Percentiles rank a stretch among this genome's conserved stretches.
phyloP scores from a whole-genome alignment of 805 yeast species.

The Barnettozyma vustinii region DNA sequence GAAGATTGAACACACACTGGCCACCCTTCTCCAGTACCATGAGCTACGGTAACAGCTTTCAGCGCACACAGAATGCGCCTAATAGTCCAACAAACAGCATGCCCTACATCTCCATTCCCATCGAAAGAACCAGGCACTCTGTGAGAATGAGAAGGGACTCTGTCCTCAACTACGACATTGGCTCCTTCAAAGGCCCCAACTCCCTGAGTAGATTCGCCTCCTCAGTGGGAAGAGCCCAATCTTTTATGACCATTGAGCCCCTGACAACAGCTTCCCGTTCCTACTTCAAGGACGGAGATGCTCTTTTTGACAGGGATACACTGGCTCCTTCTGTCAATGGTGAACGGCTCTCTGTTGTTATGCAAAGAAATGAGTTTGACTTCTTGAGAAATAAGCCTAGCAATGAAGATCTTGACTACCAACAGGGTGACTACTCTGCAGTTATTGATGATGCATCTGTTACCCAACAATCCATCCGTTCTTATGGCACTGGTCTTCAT shows the following conservation, averaged over 20 bases:
- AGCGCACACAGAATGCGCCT: conserved; percentile 1
- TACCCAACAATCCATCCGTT: conserved; percentile 24
- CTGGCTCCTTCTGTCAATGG: conserved; percentile 63
- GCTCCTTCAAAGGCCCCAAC: conserved; percentile 59
- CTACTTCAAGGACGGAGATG: conserved; percentile 59
- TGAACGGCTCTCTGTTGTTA: conserved; percentile 54
- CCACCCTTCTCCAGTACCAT: neutral
- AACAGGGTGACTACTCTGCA: conserved; percentile 29
- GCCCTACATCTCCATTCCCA: conserved; percentile 17
- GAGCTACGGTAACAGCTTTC: conserved; percentile 2
- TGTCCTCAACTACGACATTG: conserved; percentile 41
- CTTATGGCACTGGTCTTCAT: conserved; percentile 29
- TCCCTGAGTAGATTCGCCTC: conserved; percentile 76
- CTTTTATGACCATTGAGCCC: conserved; percentile 53
- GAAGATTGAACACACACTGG: neutral
- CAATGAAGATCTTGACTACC: conserved; percentile 17
- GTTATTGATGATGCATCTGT: conserved; percentile 39
- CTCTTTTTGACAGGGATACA: conserved; percentile 61
- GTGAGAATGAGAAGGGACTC: conserved; percentile 31
- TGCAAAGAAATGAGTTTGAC: conserved; percentile 32
- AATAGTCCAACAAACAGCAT: neutral
- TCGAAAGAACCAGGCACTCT: conserved; percentile 18
- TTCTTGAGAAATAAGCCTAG: conserved; percentile 18
- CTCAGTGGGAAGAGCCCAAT: conserved; percentile 74
- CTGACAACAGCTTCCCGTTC: conserved; percentile 43